Evolutionary conservation across 1,284 basidiomycete genomes (phyloP).

Genomic region (Hemileia vastatrix): DNA sequence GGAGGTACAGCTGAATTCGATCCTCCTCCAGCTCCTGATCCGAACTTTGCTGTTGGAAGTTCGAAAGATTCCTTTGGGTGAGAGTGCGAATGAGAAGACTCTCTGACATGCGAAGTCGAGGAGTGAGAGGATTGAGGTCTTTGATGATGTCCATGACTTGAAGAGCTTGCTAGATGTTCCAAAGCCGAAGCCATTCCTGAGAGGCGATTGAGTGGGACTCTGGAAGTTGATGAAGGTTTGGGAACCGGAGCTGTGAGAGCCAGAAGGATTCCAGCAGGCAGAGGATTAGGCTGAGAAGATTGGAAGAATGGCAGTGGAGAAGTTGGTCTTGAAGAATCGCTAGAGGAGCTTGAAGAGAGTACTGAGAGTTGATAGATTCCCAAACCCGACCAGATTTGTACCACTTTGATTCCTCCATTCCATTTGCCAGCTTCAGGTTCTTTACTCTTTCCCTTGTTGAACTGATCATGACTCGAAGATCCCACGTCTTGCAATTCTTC

Average conservation of each 20-base stretch:
- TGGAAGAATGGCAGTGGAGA: background rate
- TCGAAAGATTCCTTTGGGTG: constrained; percentile 23
- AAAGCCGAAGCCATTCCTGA: background rate
- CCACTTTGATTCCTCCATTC: constrained; percentile 12
- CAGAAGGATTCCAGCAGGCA: constrained; percentile 26
- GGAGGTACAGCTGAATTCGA: constrained; percentile 3
- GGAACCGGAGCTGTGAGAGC: constrained; percentile 31
- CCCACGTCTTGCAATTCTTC: background rate
- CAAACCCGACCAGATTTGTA: constrained; percentile 29
- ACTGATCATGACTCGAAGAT: background rate
- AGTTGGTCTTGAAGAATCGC: background rate
- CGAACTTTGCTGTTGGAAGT: constrained; percentile 21
- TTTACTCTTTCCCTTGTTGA: constrained; percentile 1
- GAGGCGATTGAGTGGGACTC: constrained; percentile 19
- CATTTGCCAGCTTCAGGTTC: background rate
- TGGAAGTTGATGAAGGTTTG: constrained; percentile 28
- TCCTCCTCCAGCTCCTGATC: background rate
- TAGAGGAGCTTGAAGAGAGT: constrained; percentile 21
- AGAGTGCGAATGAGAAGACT: background rate
- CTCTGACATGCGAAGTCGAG: constrained; percentile 10
- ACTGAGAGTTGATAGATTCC: constrained; percentile 33
- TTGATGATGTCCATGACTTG: background rate
- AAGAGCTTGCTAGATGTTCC: background rate
- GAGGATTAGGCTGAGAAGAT: constrained; percentile 3
- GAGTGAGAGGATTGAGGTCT: constrained; percentile 13